Base-by-base conservation (phyloP, 2,329 filamentous ascomycete species). In the Ilyonectria destructans region DNA sequence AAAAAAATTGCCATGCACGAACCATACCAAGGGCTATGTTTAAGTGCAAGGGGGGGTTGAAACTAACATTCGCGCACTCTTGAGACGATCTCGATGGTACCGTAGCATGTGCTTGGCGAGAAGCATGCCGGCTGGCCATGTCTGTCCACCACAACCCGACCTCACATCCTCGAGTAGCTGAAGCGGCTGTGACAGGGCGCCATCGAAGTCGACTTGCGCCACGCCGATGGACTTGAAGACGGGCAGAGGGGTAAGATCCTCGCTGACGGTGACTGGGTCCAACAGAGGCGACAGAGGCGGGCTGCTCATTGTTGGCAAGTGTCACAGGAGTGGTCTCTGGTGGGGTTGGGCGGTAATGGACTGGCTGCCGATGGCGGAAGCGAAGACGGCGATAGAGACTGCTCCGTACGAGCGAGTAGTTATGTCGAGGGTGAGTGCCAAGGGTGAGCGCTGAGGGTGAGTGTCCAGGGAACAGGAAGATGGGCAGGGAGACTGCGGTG, bases 61-160 rank as follows among this genome's bases (percentile, higher is more conserved):
- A 68, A 72, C 72, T 70, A 59, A 97, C 93, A 97, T 94, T 81
- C 89, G 88, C 71, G 93, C 91, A 65, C 88, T 84, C 65, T 81
- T 82, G 70, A 97, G 80, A 72, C 89, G 84, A n/a, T 88, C 82
- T 69, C 84, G 85, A 74, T 93, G 92, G 77, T 91, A 91, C 59
- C 91, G 89, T 67, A 98, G 86, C 87, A 98, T 88, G 79, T 98
- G 97, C 81, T 92, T 94, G 21, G 93, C 89, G 60, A 99, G 85
- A 17, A 96, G 89, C 90, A 97, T 93, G 12, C 96, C 96, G 1
- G 96, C 96, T 3, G 95, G 96, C 96, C 96, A 98, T 12, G 97
- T 87, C 82, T 97, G 93, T 2, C 96, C 96, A 56, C 96, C 96
- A 80, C 96, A 98, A 68, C 96, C 96, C 70, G 93, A 90, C 65